Evolutionary conservation across 345 rosid species (phyloP).

Genomic region (Stellera chamaejasme): DNA sequence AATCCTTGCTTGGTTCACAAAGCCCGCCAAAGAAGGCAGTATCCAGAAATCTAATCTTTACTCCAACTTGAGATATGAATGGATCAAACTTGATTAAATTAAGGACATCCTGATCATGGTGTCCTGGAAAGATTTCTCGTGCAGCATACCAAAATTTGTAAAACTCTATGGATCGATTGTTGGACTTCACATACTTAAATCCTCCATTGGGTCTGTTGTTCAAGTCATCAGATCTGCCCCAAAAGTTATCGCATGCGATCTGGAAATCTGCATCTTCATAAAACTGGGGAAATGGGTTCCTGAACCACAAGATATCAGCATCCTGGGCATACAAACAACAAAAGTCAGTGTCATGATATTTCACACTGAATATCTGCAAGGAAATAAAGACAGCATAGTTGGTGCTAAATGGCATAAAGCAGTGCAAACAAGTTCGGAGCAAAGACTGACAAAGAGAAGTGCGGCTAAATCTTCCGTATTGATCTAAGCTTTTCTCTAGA

Average conservation of each 20-base stretch:
- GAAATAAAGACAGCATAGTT: no score
- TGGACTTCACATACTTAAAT: conserved; percentile 55
- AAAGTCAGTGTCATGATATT: background rate
- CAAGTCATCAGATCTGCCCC: conserved; percentile 40
- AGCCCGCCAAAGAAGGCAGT: conserved; percentile 77
- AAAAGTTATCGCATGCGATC: conserved; percentile 73
- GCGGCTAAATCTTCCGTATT: no score
- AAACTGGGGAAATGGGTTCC: conserved; percentile 70
- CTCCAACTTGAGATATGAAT: conserved; percentile 34
- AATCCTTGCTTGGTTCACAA: conserved; percentile 76
- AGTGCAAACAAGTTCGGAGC: no score
- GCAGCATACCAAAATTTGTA: conserved; percentile 83
- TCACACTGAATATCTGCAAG: no score
- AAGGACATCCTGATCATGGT: conserved; percentile 77
- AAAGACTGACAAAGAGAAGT: no score
- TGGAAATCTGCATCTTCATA: conserved; percentile 64
- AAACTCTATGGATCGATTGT: conserved; percentile 62
- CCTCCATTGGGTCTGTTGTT: conserved; percentile 71
- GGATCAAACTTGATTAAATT: conserved; percentile 52
- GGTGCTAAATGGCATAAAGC: no score
- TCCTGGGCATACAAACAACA: conserved; percentile 38
- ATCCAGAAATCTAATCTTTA: conserved; percentile 66
- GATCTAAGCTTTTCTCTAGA: no score
- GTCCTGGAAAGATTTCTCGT: conserved; percentile 37
- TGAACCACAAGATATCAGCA: conserved; percentile 94